Percentiles rank a stretch among this genome's conserved stretches.
Conservation (phyloP, 2,329 filamentous ascomycete genomes). For the Colletotrichum caudatum region DNA sequence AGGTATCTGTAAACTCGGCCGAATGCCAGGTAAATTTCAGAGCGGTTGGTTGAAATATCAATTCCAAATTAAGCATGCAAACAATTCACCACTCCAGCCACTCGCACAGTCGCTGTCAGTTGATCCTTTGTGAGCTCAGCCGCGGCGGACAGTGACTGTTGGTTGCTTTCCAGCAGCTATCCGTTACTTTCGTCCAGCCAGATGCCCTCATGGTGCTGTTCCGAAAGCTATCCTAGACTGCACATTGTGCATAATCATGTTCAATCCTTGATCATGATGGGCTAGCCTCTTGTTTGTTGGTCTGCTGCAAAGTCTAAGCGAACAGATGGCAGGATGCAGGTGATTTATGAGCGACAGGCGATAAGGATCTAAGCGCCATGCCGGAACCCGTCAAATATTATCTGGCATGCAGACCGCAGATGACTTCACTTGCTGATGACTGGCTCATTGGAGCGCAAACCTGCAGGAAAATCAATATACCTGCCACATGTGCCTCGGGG, state of each 20-base stretch:
- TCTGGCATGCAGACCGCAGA: conserved; percentile 4
- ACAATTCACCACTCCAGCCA: background rate
- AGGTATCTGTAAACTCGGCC: background rate
- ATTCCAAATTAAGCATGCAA: conserved; percentile 5
- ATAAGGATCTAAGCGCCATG: background rate
- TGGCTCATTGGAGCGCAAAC: conserved; percentile 13
- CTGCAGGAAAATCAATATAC: conserved; percentile 19
- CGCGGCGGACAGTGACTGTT: background rate
- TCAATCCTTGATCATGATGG: background rate
- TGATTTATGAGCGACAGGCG: background rate
- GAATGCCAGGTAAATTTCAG: background rate
- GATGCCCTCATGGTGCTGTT: background rate
- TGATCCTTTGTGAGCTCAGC: background rate
- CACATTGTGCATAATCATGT: background rate
- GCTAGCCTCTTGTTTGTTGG: background rate
- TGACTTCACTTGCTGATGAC: background rate
- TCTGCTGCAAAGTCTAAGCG: background rate
- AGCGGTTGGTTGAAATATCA: background rate
- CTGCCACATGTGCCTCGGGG: conserved; percentile 10
- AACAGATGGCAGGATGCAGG: background rate
- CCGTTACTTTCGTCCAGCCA: background rate
- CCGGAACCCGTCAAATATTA: background rate
- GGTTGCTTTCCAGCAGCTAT: background rate
- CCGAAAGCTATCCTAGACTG: background rate
- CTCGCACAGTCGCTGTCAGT: background rate